These are phyloP conservation scores for Alternaria ethzedia DNA, from an alignment of 2,329 filamentous ascomycete genomes.

Conservation along the genomic window DNA sequence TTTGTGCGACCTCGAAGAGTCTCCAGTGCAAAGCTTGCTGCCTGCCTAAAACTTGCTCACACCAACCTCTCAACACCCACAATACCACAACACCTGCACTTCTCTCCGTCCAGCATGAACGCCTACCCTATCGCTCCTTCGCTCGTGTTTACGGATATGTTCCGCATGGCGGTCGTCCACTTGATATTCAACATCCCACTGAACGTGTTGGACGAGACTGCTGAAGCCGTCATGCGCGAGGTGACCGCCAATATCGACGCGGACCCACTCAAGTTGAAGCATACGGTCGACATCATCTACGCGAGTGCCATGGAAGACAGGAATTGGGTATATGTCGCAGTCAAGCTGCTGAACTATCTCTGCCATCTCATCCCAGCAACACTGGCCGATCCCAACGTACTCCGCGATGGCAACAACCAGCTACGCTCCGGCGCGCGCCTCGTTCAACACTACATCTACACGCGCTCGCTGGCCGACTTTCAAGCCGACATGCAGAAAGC, in stretches of 20 bases:
- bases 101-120: background rate
- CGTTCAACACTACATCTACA: background rate
- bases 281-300: background rate
- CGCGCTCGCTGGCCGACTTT: background rate
- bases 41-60: background rate
- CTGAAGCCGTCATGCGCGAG: background rate
- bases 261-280: background rate
- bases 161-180: background rate
- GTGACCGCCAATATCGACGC: background rate
- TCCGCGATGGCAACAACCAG: no score
- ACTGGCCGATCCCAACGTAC: background rate
- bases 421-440: background rate
- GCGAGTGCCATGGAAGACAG: background rate
- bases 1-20: background rate
- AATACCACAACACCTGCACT: background rate
- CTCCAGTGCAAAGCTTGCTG: background rate
- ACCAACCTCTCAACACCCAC: background rate
- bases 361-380: background rate
- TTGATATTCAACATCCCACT: background rate
- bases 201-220: background rate
- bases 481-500: background rate
- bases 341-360: background rate
- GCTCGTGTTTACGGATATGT: background rate
- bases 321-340: background rate
- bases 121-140: background rate